Evolutionary conservation across 108 stramenopile genomes (phyloP).

Genomic region (Epipyxis sp.): DNA sequence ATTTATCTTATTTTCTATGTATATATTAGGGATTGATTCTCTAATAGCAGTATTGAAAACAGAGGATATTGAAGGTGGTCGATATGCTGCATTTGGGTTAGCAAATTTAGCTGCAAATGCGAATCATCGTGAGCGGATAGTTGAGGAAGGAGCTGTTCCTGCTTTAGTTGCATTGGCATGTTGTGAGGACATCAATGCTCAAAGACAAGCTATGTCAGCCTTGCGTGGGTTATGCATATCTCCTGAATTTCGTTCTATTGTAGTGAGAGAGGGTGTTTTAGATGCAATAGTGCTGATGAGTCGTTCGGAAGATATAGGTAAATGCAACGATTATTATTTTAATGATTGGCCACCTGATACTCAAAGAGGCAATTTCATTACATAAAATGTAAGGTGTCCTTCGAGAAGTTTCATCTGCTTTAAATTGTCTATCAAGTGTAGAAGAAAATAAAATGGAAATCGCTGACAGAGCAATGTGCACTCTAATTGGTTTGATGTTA

Average conservation of each 20-base stretch:
- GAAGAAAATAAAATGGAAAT: constrained; percentile 81
- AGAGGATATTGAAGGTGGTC: constrained; percentile 62
- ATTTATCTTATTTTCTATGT: not conserved
- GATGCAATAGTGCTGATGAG: constrained; percentile 76
- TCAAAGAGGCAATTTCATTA: not conserved
- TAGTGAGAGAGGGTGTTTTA: constrained; percentile 67
- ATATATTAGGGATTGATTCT: constrained; percentile 48
- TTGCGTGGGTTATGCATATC: constrained; percentile 68
- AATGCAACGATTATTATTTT: no score
- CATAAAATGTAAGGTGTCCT: not conserved
- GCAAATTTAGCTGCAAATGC: constrained; percentile 70
- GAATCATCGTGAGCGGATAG: constrained; percentile 62
- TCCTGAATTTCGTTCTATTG: constrained; percentile 58
- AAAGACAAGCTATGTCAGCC: constrained; percentile 68
- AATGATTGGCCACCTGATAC: constrained; percentile 34
- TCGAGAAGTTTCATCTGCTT: constrained; percentile 61
- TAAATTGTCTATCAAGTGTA: constrained; percentile 69
- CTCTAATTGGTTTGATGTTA: constrained; percentile 65
- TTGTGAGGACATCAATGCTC: constrained; percentile 69
- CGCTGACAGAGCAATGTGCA: constrained; percentile 68
- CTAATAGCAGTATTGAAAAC: constrained; percentile 63
- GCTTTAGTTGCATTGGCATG: constrained; percentile 69
- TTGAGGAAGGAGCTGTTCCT: constrained; percentile 68
- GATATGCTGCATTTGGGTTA: constrained; percentile 71
- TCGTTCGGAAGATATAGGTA: constrained; percentile 62